Base-by-base conservation (phyloP, 768 basidiomycete genomes). In the Neoboletus magnificus region DNA sequence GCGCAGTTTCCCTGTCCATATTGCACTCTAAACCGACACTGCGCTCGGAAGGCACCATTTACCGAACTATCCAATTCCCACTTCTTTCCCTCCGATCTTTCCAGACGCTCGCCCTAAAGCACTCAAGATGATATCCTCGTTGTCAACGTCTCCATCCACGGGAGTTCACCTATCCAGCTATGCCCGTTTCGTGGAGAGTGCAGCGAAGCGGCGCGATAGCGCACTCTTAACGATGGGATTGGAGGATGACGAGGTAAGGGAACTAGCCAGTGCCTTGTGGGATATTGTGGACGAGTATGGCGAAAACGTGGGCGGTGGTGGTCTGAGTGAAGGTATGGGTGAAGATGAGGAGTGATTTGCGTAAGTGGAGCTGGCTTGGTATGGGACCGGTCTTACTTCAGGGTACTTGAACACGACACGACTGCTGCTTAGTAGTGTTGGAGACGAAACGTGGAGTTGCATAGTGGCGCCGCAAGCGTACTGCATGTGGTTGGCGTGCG, bases 261-360 rank as follows among this genome's bases (percentile, higher is more conserved):
- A 85, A 48, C 66, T 88, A 33, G 75, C 69, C 16, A 80, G 82
- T 59, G 78, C 79, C 39, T 62, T 88, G 45, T 86, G 87, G 85
- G 78, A 76, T 20, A 70, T 87, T 29, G 77, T 79, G 46, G 85
- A 85, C 55, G 68, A 54, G 18, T 76, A 73, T 46, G 74, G 68
- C 20, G 73, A 61, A 32, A 58, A 52, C 35, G 57, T 50, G 11
- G 66, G 50, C 16, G 68, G 61, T 13, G 67, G 61, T 20, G 62
- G 62, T 29, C 62, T 60, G 40, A 54, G 29, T 30, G 62, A 61
- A 22, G 44, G 48, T 18, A 44, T 63, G 30, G 70, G 59, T 2
- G 70, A 66, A 45, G 65, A 60, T 16, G 66, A 64, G 35, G 59
- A 52, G 36, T 63, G 33, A 59, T 18, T 18, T 15, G 32, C 41